Conservation (phyloP, 768 basidiomycete species). For the Astraeus odoratus region DNA sequence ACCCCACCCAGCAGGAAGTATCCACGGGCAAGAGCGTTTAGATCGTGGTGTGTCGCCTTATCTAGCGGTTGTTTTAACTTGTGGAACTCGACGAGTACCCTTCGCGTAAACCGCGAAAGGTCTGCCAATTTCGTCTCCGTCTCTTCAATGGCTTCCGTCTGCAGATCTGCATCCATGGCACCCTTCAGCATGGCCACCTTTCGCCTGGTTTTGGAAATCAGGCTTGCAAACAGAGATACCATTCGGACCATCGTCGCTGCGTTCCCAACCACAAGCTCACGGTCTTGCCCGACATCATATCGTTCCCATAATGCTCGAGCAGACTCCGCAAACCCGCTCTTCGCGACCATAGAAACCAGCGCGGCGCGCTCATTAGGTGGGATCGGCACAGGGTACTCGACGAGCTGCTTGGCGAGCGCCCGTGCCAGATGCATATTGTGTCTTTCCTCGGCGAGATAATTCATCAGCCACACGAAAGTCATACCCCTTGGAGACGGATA, state of each 20-base stretch:
- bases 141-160: conserved; percentile 1
- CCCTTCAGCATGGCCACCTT: conserved; percentile 6
- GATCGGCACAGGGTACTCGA: conserved; percentile 34
- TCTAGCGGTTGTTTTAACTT: conserved; percentile 39
- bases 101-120: conserved; percentile 35
- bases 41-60: conserved; percentile 38
- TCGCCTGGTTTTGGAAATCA: conserved; percentile 15
- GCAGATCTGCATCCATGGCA: not conserved
- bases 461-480: conserved; percentile 48
- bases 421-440: conserved; percentile 41
- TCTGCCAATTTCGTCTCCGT: conserved; percentile 5
- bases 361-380: conserved; percentile 38
- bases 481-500: conserved; percentile 47
- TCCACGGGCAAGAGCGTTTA: conserved; percentile 59
- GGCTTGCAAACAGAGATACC: conserved; percentile 35
- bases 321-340: conserved; percentile 38
- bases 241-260: conserved; percentile 35
- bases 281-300: conserved; percentile 39
- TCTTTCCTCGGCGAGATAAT: conserved; percentile 32
- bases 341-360: conserved; percentile 43
- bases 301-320: conserved; percentile 54
- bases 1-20: conserved; percentile 50
- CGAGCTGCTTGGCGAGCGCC: conserved; percentile 42
- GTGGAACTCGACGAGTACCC: conserved; percentile 39
- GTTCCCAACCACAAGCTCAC: conserved; percentile 36